Percentiles rank a stretch among this genome's conserved stretches.
Evolutionary conservation across 116 monocot genomes (phyloP).

Genomic region (Iris pallida): DNA sequence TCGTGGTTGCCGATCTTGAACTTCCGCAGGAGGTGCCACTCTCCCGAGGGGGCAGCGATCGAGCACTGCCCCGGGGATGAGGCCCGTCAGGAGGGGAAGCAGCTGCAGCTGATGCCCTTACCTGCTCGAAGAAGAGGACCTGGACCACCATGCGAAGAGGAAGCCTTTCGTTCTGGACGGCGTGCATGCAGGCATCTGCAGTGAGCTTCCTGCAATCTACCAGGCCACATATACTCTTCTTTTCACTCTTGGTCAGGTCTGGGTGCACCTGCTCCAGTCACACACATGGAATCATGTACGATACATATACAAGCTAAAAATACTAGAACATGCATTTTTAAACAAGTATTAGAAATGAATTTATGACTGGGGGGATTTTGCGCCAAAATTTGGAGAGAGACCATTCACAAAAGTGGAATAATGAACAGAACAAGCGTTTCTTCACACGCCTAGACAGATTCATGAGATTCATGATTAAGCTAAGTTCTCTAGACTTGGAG

Average conservation of each 20-base stretch:
- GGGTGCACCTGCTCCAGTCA: slow-evolving; percentile 47
- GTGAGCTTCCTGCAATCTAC: slow-evolving; percentile 76
- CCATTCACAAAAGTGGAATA: too few species aligned
- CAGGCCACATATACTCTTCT: slow-evolving; percentile 52
- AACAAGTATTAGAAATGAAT: too few species aligned
- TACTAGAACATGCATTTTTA: too few species aligned
- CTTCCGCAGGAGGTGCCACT: slow-evolving; percentile 49
- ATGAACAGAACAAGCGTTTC: too few species aligned
- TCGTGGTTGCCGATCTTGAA: slow-evolving; percentile 59
- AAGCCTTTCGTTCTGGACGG: slow-evolving; percentile 62
- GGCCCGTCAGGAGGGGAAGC: neutral
- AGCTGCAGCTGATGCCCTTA: slow-evolving; percentile 16
- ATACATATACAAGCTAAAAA: too few species aligned
- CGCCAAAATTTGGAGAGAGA: too few species aligned
- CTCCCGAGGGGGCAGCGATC: slow-evolving; percentile 18
- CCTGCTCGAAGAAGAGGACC: slow-evolving; percentile 57
- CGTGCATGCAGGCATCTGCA: slow-evolving; percentile 40
- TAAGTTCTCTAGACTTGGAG: too few species aligned
- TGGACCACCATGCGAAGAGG: slow-evolving; percentile 54
- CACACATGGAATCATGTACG: too few species aligned
- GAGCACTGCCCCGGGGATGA: slow-evolving; percentile 9
- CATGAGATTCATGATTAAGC: too few species aligned
- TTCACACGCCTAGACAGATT: too few species aligned
- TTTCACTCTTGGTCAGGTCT: slow-evolving; percentile 44
- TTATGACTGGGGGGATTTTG: too few species aligned